Base-by-base conservation (phyloP, 306 rosid species). In the Malus domestica region DNA sequence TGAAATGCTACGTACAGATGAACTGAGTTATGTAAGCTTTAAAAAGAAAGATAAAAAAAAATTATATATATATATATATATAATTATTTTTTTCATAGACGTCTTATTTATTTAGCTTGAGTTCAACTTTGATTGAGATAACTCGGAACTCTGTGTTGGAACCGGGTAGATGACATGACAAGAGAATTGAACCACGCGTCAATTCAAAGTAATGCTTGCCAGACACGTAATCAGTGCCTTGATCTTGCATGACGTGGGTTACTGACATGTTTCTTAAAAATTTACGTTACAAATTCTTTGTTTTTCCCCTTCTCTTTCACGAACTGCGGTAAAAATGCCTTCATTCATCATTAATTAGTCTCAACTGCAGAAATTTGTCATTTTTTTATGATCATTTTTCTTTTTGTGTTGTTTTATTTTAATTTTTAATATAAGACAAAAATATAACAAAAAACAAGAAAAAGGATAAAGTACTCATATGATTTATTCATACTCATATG, bases 181-280 rank as follows among this genome's bases (percentile, higher is more conserved):
- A 22, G 75, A 68, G 57, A 18, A 69, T 22, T 19, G 65, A 67
- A 14, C 64, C 33, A 59, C 68, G 80, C 91, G 86, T 88, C 89
- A 89, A 82, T 52, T 23, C 59, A 54, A 62, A 76, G 77, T 69
- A 38, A 78, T 81, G 74, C 83, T 75, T 87, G 52, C 35, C 67
- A 58, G 81, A 77, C 97, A 87, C 88, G 92, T 91, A 84, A 85
- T 35, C 78, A 54, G 76, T n/a, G 2, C 22, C 25, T 69, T 74
- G 55, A 65, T 67, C 74, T 84, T 80, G 84, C 88, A 83, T 88
- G 82, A 77, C 45, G 79, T 84, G 75, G 66, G 77, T 70, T n/a
- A 51, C 1, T 76, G 71, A 85, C 93, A 90, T 76, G 85, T 80
- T 89, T 83, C 61, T 30, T 46, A 19, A 46, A 45, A 32, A 29